A percentile compares a stretch with the other conserved stretches of the same genome.
These are phyloP conservation scores for Diplodia mutila DNA, from an alignment of 2,329 filamentous ascomycete genomes.

Conservation along the genomic window DNA sequence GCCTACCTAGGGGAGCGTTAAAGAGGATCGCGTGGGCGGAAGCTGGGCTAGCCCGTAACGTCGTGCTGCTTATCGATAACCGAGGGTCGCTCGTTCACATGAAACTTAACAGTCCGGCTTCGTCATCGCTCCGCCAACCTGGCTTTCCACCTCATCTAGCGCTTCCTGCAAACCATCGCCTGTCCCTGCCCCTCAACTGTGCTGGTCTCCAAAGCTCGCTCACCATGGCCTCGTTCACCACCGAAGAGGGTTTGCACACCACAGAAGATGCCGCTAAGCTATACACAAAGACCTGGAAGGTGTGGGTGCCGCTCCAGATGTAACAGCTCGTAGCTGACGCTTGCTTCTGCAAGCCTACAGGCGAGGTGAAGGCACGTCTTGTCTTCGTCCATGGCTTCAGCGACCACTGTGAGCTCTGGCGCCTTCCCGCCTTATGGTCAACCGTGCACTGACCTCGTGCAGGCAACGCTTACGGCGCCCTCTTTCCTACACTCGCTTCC, in stretches of 20 bases:
- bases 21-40: not conserved
- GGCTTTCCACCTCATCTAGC: not conserved
- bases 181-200: too few species aligned
- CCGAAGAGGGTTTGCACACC: constrained; percentile 57
- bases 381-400: constrained; percentile 89
- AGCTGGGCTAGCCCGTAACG: constrained; percentile 1
- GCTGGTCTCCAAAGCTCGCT: not conserved
- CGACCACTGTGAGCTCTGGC: constrained; percentile 65
- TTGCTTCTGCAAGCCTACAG: constrained; percentile 54
- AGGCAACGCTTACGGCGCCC: constrained; percentile 72
- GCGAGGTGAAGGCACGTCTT: constrained; percentile 67
- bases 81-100: constrained; percentile 15
- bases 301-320: constrained; percentile 33
- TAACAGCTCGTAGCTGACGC: constrained; percentile 20
- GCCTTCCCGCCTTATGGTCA: not conserved
- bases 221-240: constrained; percentile 37
- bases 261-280: constrained; percentile 58
- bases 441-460: not conserved
- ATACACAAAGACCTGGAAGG: constrained; percentile 67
- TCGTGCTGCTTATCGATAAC: constrained; percentile 10
- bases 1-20: too few species aligned
- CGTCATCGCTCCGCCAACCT: constrained; percentile 8
- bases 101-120: constrained; percentile 2
- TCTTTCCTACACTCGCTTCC: constrained; percentile 72
- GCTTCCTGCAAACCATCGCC: not conserved